phyloP scores from a whole-genome alignment of 306 rosid species.

The Glycyrrhiza uralensis region DNA sequence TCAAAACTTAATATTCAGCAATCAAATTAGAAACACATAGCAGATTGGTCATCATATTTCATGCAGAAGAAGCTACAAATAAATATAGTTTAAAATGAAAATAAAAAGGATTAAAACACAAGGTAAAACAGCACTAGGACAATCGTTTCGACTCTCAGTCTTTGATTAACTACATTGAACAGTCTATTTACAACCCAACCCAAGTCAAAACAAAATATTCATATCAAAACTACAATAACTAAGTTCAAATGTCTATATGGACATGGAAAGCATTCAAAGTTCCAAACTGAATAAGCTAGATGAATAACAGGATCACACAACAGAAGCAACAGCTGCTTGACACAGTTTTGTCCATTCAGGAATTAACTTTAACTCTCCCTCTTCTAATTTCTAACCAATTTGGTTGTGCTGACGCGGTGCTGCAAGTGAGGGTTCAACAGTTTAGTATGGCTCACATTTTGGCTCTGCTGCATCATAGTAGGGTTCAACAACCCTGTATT shows the following conservation, averaged over 20 bases:
- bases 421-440: constrained; percentile 47
- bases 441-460: constrained; percentile 32
- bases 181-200: constrained; percentile 79
- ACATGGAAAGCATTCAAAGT: constrained; percentile 48
- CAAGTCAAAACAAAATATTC: constrained; percentile 39
- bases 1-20: not conserved
- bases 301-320: constrained; percentile 36
- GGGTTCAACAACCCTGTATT: constrained; percentile 45
- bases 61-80: constrained; percentile 16
- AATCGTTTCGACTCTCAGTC: constrained; percentile 34
- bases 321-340: constrained; percentile 30
- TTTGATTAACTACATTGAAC: constrained; percentile 45
- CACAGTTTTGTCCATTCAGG: constrained; percentile 34
- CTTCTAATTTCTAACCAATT: constrained; percentile 48
- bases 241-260: constrained; percentile 42
- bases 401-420: constrained; percentile 40
- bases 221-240: constrained; percentile 40
- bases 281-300: constrained; percentile 47
- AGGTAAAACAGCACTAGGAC: not conserved
- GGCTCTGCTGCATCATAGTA: constrained; percentile 35
- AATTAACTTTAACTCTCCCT: constrained; percentile 16
- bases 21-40: not conserved
- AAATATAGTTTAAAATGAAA: not conserved
- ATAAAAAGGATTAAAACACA: not conserved
- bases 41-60: not conserved